Evolutionary conservation across 169 alveolate species (phyloP), one percentile per base, ranked within the genome.

Genomic region (Cryptosporidium tyzzeri): DNA sequence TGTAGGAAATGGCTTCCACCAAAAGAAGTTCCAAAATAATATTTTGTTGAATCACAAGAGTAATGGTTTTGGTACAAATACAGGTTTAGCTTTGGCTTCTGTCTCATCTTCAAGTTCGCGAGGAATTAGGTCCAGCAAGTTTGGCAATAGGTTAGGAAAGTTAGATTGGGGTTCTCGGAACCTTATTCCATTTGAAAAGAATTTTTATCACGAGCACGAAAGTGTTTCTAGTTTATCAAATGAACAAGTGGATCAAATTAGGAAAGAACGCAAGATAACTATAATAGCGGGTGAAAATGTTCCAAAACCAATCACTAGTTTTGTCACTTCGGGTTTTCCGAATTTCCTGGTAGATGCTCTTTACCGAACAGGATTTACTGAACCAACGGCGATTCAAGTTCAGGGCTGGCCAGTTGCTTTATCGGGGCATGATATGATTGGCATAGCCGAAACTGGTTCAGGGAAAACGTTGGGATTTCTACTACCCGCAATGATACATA

Each of bases 371-470:
- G 96, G 96, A 51, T 97, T 97, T 93, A 87, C 85, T 41, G 86
- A 92, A 45, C 99, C 99, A 4, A 97, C 99, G 29, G 97, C 99
- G 10, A 98, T 98, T 39, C 98, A 98, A 92, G 94, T 96, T 67
- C 97, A 97, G 86, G 97, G 98, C 37, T 97, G 99, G 99, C 99
- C 99, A 14, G 92, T 97, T 18, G 97, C 97, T 41, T 91, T 97
- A 50, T 93, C 98, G 29, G 99, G 99, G 26, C 93, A 97, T 39
- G 99, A 98, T 92, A 93, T 98, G 94, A 96, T 98, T 18, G 99
- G 99, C 31, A 97, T 98, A 41, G 99, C 99, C 12, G 98, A 98
- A 85, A 98, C 99, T 2, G 99, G 99, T 18, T 97, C 99, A 67
- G 99, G 99, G 1, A 98, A 98, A 93, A 98, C 99, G 18, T 93